Evolutionary conservation across 192 early-diverging fungal species (phyloP).

Genomic region (Dissophora ornata): DNA sequence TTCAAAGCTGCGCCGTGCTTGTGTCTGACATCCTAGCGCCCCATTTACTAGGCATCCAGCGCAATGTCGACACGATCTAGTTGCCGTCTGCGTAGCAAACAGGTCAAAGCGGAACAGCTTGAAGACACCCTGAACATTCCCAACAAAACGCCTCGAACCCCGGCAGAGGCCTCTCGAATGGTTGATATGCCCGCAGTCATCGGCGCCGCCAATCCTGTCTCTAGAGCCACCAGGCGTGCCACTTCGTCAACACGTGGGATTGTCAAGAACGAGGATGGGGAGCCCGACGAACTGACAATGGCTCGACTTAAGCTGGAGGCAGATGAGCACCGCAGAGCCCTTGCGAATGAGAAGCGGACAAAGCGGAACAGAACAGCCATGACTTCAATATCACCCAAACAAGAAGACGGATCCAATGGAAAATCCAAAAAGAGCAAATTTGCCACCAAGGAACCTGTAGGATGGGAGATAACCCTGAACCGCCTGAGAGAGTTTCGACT

Average conservation of each 20-base stretch:
- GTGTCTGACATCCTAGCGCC: too few species aligned
- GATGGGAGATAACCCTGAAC: slow-evolving; percentile 76
- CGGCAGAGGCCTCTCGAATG: too few species aligned
- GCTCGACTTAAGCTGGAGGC: slow-evolving; percentile 33
- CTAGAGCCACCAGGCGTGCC: neutral
- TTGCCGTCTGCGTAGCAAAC: slow-evolving; percentile 9
- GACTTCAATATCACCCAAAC: neutral
- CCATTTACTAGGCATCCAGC: neutral
- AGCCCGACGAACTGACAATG: slow-evolving; percentile 26
- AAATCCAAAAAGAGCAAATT: slow-evolving; percentile 41
- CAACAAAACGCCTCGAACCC: too few species aligned
- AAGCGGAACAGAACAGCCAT: neutral
- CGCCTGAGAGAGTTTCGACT: slow-evolving; percentile 76
- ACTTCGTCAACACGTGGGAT: slow-evolving; percentile 10
- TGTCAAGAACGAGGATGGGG: slow-evolving; percentile 46
- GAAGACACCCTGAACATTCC: too few species aligned
- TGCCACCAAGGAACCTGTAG: slow-evolving; percentile 54
- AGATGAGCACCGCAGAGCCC: slow-evolving; percentile 23
- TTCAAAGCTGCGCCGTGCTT: too few species aligned
- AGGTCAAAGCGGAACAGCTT: slow-evolving; percentile 12
- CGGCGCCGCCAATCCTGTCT: neutral
- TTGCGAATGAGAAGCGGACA: slow-evolving; percentile 11
- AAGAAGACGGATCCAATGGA: neutral
- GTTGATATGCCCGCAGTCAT: too few species aligned
- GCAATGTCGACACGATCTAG: slow-evolving; percentile 40